Evolutionary conservation across 306 rosid species (phyloP), one percentile per base, ranked within the genome.

Genomic region (Dryas octopetala): DNA sequence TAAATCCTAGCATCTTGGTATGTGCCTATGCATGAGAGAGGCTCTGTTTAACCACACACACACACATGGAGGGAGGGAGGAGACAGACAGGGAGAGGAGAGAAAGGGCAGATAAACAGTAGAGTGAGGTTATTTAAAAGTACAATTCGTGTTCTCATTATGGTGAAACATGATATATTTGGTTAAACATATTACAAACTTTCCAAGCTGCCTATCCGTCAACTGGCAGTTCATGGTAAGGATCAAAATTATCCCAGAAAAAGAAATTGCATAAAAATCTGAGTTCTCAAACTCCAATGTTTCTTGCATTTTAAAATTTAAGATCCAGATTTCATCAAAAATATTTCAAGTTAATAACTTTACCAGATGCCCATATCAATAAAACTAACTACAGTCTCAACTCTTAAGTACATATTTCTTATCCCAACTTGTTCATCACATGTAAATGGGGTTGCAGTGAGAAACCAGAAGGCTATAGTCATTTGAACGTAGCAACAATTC

Each of bases 181-280:
- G n/a, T 72, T 23, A 57, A 57, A 43, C 45, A 26, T 28, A 73
- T 26, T 41, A 46, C 28, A 6, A 26, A 15, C 1, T 60, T 65
- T 45, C 17, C 72, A 41, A 64, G 17, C 52, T 43, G 5, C 26
- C 16, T 43, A 53, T 40, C 15, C 9, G 32, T 14, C 23, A 17
- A 63, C 46, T 75, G 63, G 16, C 43, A 17, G 72, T 53, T 66
- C 79, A 52, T 51, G 28, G 17, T 6, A 74, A 64, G 62, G 70
- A 74, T 62, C 70, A 47, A 13, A 40, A 19, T 3, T 47, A 10
- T 49, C 70, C 10, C 16, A 68, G 14, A 68, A 2, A 45, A 7
- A 57, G 23, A 60, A 57, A 59, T 19, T 14, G 67, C 44, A 60
- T 0, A 74, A 28, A 38, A 38, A 9, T 46, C 41, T 12, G 49